Percentiles rank a stretch among this genome's conserved stretches.
Conservation (phyloP, 768 basidiomycete species). For the Tephrocybe sp. region DNA sequence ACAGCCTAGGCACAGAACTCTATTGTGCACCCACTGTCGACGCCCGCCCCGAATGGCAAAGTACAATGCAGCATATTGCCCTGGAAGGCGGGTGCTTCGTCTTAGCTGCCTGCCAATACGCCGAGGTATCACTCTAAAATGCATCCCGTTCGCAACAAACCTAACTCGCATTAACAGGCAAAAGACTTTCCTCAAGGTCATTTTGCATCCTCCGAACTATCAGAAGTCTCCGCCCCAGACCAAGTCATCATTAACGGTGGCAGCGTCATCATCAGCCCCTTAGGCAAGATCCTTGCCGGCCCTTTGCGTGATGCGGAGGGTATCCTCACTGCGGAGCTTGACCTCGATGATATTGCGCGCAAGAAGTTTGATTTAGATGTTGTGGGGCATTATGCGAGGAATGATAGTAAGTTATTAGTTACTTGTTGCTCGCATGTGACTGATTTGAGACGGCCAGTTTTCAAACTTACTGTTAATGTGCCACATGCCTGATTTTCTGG, state of each 20-base stretch:
- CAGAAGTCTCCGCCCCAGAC: constrained; percentile 35
- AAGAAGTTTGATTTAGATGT: constrained; percentile 66
- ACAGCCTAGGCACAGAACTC: constrained; percentile 56
- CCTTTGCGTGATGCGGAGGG: constrained; percentile 55
- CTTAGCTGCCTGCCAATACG: constrained; percentile 60
- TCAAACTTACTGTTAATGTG: constrained; percentile 14
- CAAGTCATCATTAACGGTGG: constrained; percentile 64
- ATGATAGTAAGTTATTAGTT: constrained; percentile 55
- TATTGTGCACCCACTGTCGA: constrained; percentile 72
- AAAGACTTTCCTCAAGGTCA: constrained; percentile 50
- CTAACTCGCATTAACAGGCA: constrained; percentile 24
- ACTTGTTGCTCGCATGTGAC: too few species aligned
- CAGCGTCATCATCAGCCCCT: constrained; percentile 57
- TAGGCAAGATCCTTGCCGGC: constrained; percentile 59
- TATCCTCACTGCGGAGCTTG: constrained; percentile 55
- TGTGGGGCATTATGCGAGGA: constrained; percentile 61
- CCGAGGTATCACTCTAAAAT: constrained; percentile 28
- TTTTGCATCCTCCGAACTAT: constrained; percentile 34
- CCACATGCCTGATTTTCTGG: background rate
- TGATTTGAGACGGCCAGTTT: too few species aligned
- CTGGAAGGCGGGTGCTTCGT: constrained; percentile 72
- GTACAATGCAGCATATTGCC: constrained; percentile 63
- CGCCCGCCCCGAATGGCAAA: constrained; percentile 52
- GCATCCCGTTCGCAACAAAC: background rate
- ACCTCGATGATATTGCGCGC: constrained; percentile 54